Base-by-base conservation (phyloP, 805 yeast genomes). In the Lachancea quebecensis region DNA sequence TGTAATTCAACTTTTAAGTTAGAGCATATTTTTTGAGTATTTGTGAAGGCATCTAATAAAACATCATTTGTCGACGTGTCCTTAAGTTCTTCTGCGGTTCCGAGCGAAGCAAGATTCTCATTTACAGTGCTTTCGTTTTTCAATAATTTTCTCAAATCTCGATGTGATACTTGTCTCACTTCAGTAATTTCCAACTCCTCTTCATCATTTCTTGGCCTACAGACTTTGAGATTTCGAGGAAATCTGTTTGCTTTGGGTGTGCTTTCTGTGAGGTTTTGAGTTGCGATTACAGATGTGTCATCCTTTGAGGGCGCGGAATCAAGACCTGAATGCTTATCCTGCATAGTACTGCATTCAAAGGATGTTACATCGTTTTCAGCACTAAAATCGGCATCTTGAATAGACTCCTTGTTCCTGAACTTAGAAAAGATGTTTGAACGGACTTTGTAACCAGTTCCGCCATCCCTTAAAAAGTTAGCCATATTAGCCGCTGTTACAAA, bases 141-240 rank as follows among this genome's bases (percentile, higher is more conserved):
- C 11, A 28, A 17, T 12, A n/a, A 18, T n/a, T 38, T 12, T 17
- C 28, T 38, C 41, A 30, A 17, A 12, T 39, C 42, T 9, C 8
- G 17, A 11, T 41, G 45, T 11, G 30, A 7, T 4, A 66, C 53
- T 16, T 58, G 61, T 44, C 70, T 52, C 38, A 71, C 56, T 62
- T 74, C 63, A 6, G 75, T 63, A 59, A 76, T 65, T 32, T 67
- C 67, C n/a, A 67, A 41, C 33, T 66, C 72, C 46, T 66, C 64
- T 11, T 50, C 55, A 9, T 49, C 48, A 17, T 35, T 28, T 1
- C 27, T 18, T 14, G 11, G 10, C n/a, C 38, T 41, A 10, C 42
- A 48, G 2, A 30, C 3, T 35, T 11, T 34, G 32, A 5, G 17
- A 31, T 14, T 11, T n/a, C 32, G 21, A 7, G 31, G 3, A 17